Conservation (phyloP, 345 rosid species). For the Abelmoschus esculentus region DNA sequence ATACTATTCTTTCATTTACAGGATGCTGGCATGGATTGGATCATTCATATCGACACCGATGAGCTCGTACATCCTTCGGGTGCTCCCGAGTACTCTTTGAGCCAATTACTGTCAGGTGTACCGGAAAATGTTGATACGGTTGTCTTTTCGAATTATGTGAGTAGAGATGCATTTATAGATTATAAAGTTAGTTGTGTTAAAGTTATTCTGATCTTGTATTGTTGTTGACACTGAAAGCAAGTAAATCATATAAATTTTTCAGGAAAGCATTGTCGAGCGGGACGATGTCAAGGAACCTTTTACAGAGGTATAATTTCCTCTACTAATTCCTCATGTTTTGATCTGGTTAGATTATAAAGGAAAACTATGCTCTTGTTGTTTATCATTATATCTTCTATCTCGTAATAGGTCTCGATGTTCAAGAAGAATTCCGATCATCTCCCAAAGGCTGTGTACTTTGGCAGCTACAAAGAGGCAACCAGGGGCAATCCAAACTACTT, state of each 20-base stretch:
- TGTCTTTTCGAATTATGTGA: conserved; percentile 87
- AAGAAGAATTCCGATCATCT: conserved; percentile 93
- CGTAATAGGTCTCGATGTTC: conserved; percentile 79
- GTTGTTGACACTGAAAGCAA: conserved; percentile 5
- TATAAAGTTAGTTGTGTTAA: background rate
- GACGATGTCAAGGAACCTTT: conserved; percentile 87
- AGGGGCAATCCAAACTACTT: conserved; percentile 91
- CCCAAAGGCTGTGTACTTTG: conserved; percentile 74
- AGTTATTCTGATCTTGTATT: background rate
- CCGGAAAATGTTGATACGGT: conserved; percentile 66
- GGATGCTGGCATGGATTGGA: conserved; percentile 89
- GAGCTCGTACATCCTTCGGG: conserved; percentile 87
- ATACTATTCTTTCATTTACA: conserved; percentile 18
- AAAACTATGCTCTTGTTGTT: background rate
- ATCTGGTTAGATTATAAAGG: background rate
- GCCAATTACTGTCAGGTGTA: conserved; percentile 56
- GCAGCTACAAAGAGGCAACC: conserved; percentile 71
- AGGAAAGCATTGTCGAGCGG: conserved; percentile 92
- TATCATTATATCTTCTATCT: background rate
- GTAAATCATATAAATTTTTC: conserved; percentile 22
- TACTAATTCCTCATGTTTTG: background rate
- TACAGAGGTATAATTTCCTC: conserved; percentile 54
- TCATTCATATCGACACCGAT: conserved; percentile 91
- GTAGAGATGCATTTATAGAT: conserved; percentile 17
- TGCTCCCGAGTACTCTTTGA: conserved; percentile 65